Evolutionary conservation across 2,329 filamentous ascomycete genomes (phyloP).

Genomic region (Ampelomyces quisqualis): DNA sequence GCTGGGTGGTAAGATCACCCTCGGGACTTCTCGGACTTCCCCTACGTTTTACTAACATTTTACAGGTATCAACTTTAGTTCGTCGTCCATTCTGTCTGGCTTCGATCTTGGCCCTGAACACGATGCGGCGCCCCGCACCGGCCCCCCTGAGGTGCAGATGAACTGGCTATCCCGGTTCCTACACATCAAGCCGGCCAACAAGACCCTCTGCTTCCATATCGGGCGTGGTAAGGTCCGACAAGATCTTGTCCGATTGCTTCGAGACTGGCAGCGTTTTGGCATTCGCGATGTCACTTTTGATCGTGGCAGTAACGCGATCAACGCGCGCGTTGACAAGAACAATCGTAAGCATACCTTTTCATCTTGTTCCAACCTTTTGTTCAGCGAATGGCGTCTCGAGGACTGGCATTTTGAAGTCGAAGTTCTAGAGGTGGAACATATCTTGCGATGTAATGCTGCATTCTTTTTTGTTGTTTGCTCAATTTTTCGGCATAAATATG

Average conservation of each 20-base stretch:
- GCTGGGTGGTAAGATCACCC: constrained; percentile 46
- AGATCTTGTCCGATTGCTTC: constrained; percentile 72
- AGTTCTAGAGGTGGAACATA: constrained; percentile 12
- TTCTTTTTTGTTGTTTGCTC: neutral
- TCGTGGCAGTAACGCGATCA: constrained; percentile 75
- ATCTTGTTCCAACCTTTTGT: constrained; percentile 11
- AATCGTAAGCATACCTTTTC: constrained; percentile 66
- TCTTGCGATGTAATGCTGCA: constrained; percentile 23
- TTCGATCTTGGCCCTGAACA: constrained; percentile 39
- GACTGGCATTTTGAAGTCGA: constrained; percentile 21
- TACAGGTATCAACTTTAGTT: constrained; percentile 27
- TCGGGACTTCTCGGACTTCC: neutral
- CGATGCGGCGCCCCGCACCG: constrained; percentile 44
- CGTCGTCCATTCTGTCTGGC: constrained; percentile 34
- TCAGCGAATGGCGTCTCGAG: constrained; percentile 18
- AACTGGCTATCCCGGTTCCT: constrained; percentile 91
- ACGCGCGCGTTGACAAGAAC: constrained; percentile 70
- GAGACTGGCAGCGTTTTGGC: constrained; percentile 79
- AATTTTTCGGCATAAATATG: neutral
- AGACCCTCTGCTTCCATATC: constrained; percentile 72
- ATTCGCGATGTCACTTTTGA: constrained; percentile 77
- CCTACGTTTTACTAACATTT: constrained; percentile 9
- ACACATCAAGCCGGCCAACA: constrained; percentile 79
- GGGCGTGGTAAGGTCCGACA: constrained; percentile 72
- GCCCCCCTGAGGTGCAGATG: constrained; percentile 50